Percentiles rank a stretch among this genome's conserved stretches.
phyloP scores from a whole-genome alignment of 1,284 basidiomycete species.

The Boletus sp. region DNA sequence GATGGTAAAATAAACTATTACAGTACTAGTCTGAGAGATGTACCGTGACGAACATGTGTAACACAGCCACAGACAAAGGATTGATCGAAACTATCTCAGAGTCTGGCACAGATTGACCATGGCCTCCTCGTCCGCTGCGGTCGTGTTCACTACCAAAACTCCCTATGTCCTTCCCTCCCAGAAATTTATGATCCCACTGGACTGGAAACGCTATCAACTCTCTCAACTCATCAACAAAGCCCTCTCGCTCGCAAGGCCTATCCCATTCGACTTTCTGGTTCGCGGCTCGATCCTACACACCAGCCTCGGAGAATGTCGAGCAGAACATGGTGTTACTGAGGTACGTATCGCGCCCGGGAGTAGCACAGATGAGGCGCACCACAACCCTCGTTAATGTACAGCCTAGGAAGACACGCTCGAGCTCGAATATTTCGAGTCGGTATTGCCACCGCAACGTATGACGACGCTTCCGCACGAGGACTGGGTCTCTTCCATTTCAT shows the following conservation, averaged over 20 bases:
- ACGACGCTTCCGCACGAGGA: conserved; percentile 85
- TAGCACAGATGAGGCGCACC: not conserved
- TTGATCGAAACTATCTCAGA: not conserved
- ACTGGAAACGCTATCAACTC: conserved; percentile 94
- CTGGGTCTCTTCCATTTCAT: conserved; percentile 87
- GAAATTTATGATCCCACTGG: conserved; percentile 90
- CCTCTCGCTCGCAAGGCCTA: conserved; percentile 64
- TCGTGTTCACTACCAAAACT: conserved; percentile 79
- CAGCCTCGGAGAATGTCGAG: conserved; percentile 65
- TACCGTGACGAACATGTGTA: too few species aligned
- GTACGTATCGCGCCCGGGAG: conserved; percentile 11
- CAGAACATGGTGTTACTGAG: conserved; percentile 22
- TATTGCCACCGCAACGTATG: conserved; percentile 85
- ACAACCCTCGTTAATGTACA: conserved; percentile 18
- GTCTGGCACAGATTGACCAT: not conserved
- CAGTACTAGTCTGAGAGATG: too few species aligned
- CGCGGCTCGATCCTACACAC: conserved; percentile 77
- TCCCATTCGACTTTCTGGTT: conserved; percentile 94
- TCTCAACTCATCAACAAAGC: conserved; percentile 98
- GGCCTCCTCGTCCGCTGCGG: conserved; percentile 39
- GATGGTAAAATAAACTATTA: too few species aligned
- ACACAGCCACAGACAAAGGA: conserved; percentile 10
- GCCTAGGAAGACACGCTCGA: conserved; percentile 82
- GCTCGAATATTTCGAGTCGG: conserved; percentile 91
- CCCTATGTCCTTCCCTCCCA: conserved; percentile 81